Evolutionary conservation across 2,329 filamentous ascomycete species (phyloP).

Genomic region (Ophiosphaerella korrae): DNA sequence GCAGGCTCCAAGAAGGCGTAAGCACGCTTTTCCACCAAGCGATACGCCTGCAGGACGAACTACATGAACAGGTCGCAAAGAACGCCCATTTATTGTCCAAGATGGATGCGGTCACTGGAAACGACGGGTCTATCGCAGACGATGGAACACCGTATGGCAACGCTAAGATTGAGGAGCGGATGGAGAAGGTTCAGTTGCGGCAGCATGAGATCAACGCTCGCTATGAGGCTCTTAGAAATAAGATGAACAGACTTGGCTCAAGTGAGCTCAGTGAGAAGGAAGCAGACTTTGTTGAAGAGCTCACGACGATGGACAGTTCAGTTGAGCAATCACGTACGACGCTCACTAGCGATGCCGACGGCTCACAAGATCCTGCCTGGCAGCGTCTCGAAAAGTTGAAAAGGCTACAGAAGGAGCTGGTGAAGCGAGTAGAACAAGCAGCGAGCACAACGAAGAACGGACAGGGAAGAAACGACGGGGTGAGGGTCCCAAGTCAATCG

Average conservation of each 20-base stretch:
- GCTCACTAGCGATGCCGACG: conserved; percentile 39
- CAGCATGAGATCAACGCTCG: conserved; percentile 64
- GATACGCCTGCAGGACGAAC: conserved; percentile 69
- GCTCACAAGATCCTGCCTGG: conserved; percentile 47
- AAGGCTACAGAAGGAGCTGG: conserved; percentile 59
- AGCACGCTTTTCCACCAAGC: conserved; percentile 75
- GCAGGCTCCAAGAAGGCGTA: conserved; percentile 69
- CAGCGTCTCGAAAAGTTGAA: conserved; percentile 64
- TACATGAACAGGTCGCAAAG: conserved; percentile 69
- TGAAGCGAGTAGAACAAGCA: conserved; percentile 30
- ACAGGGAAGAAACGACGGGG: conserved; percentile 9
- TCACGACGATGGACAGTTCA: conserved; percentile 51
- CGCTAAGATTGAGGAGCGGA: conserved; percentile 63
- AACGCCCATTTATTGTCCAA: conserved; percentile 68
- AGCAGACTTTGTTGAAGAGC: conserved; percentile 63
- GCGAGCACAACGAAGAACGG: conserved; percentile 18
- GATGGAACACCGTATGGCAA: conserved; percentile 57
- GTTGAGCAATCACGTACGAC: conserved; percentile 38
- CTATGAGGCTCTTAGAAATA: conserved; percentile 63
- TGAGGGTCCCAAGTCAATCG: conserved; percentile 41
- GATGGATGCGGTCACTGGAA: conserved; percentile 69
- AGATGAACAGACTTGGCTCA: conserved; percentile 54
- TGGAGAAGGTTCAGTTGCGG: conserved; percentile 60
- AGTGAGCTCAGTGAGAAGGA: conserved; percentile 68
- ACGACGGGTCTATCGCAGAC: conserved; percentile 53